Evolutionary conservation across 2,329 filamentous ascomycete species (phyloP), one percentile per base, ranked within the genome.

Genomic region (Fusarium floridanum): DNA sequence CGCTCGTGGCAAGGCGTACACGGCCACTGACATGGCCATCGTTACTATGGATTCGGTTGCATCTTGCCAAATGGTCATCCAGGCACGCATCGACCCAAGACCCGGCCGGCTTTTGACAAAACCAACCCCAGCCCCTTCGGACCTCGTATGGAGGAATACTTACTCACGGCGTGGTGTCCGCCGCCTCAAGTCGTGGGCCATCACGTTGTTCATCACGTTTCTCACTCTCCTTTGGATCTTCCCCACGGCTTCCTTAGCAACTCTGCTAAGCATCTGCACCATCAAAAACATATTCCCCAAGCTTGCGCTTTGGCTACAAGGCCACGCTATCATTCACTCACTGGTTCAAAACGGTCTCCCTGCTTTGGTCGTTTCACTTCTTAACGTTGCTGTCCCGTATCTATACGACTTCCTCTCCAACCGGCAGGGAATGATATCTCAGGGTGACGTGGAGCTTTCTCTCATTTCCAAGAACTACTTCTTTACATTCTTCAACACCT

Each of bases 401-500:
- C 86, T 99, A 0, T 99, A 99, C 84, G 95, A 97, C 77, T 98
- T 92, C 86, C 89, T 99, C 12, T 95, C 96, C 4, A 95, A 95
- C 81, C 89, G 91, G 62, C 97, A 99, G 85, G 97, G 97, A 59
- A 97, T 97, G 92, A 94, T 98, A 61, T 98, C 97, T 0, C 94
- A 95, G 77, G 95, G 95, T 53, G 97, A 99, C 72, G 92, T 99
- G 24, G 97, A 98, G 82, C 88, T 99, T 8, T 98, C 97, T 0
- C 88, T 97, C 53, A 96, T 99, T 75, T 98, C 95, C 64, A 99
- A 99, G 85, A 99, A 98, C 83, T 99, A 98, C 85, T 98, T 98
- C 88, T 99, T 99, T 82, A 95, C 94, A 11, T 99, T 99, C 84
- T 98, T 99, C 90, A 99, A 99, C 84, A 94, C 98, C 67, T 99